A percentile compares a stretch with the other conserved stretches of the same genome.
Evolutionary conservation across 2,329 filamentous ascomycete species (phyloP).

Genomic region (Zalaria sp.): DNA sequence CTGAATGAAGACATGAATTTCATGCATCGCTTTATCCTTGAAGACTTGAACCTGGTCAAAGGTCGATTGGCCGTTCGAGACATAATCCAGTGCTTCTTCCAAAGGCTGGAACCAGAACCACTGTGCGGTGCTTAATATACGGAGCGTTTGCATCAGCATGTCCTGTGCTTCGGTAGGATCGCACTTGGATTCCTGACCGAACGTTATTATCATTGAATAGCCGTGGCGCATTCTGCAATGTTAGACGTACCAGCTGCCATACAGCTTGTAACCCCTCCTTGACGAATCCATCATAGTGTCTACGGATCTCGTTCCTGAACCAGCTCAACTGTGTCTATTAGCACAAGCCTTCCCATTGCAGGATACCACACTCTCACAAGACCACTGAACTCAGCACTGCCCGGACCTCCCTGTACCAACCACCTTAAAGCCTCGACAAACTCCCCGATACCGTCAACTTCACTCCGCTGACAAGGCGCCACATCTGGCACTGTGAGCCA

Average conservation of each 20-base stretch:
- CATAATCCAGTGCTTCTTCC: too few relatives aligned
- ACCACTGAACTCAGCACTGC: too few relatives aligned
- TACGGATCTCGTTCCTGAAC: slow-evolving; percentile 29
- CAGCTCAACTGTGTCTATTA: slow-evolving; percentile 9
- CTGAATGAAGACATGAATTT: slow-evolving; percentile 10
- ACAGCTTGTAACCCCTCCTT: slow-evolving; percentile 8
- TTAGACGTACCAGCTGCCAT: slow-evolving; percentile 7
- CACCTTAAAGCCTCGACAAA: too few relatives aligned
- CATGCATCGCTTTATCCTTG: neutral
- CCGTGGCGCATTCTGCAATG: too few relatives aligned
- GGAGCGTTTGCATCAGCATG: slow-evolving; percentile 22
- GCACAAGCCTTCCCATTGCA: neutral
- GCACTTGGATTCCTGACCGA: too few relatives aligned
- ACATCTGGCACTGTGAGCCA: slow-evolving; percentile 18
- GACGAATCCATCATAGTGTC: slow-evolving; percentile 24
- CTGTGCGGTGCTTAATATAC: slow-evolving; percentile 21
- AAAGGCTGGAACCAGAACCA: slow-evolving; percentile 17
- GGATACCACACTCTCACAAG: too few relatives aligned
- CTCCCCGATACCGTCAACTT: neutral
- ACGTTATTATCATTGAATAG: too few relatives aligned
- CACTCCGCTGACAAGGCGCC: slow-evolving; percentile 10
- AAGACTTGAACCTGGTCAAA: slow-evolving; percentile 46
- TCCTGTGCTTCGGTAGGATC: slow-evolving; percentile 13
- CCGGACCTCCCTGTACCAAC: too few relatives aligned
- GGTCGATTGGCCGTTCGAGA: slow-evolving; percentile 44